Base-by-base conservation (phyloP, 2,329 filamentous ascomycete genomes). In the Venturiaceae sp. region DNA sequence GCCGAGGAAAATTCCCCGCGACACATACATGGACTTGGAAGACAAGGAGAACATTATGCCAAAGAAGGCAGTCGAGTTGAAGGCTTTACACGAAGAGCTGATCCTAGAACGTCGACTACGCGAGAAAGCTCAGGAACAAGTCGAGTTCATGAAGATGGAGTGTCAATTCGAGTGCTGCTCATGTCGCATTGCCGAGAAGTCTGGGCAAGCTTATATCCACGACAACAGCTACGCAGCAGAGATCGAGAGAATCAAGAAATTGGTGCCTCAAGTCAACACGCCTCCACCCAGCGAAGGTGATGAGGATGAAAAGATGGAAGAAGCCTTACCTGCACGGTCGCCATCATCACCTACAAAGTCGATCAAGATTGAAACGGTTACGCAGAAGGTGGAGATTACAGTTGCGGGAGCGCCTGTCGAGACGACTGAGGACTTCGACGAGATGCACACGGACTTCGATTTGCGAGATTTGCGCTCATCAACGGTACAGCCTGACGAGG, bases 101-200 rank as follows among this genome's bases (percentile, higher is more conserved):
- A 66, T 71, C 28, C 68, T 69, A 32, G 82, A 85, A 67, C 75
- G 73, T 70, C 81, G 73, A 66, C 78, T 85, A 58, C 85, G 87
- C 9, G 80, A 87, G 62, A 81, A 86, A 7, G 86, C 87, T 0
- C 78, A 86, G 62, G 87, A 90, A 61, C 82, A 87, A 66, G 78
- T 90, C 53, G 86, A 91, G 33, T 92, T 90, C 70, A 76, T 92
- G 68, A 83, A 88, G 66, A 80, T 87, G 58, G 88, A 92, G 69
- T 90, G 86, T 68, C 79, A 83, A 54, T 80, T 91, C 63, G 79
- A 80, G 52, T 83, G 81, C 70, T 90, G 87, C 73, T 75, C 80
- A 1, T 86, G 84, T 67, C 80, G 66, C 61, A 69, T 73, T 64
- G 69, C 70, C 11, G 68, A 72, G 62, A 66, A 67, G 53, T 65